These are phyloP conservation scores for Kwoniella dejecticola DNA, from an alignment of 768 basidiomycete genomes.

Conservation along the genomic window DNA sequence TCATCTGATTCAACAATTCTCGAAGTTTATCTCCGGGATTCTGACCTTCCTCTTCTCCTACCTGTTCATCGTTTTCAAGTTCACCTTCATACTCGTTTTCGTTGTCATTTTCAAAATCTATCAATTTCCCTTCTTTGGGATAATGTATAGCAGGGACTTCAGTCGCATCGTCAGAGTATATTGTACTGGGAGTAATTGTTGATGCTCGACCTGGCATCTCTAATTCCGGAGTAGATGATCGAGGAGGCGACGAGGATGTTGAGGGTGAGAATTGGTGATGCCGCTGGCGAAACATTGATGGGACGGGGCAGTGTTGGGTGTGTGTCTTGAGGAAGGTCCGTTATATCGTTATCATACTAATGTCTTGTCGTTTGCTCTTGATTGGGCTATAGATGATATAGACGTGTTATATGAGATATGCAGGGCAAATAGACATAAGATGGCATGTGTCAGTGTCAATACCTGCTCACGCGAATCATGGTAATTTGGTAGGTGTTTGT, in stretches of 20 bases:
- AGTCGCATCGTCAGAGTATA: conserved; percentile 32
- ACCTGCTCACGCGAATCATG: not conserved
- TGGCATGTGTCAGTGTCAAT: not conserved
- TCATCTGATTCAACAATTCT: conserved; percentile 31
- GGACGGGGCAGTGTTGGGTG: not conserved
- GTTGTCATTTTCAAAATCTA: conserved; percentile 12
- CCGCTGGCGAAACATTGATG: conserved; percentile 4
- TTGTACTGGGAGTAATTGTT: conserved; percentile 3
- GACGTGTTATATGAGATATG: not conserved
- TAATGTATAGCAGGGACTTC: conserved; percentile 16
- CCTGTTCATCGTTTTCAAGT: too few species aligned
- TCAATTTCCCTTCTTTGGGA: conserved; percentile 15
- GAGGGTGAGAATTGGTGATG: conserved; percentile 6
- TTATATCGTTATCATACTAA: conserved; percentile 4
- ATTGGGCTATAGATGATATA: not conserved
- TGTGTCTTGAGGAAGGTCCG: not conserved
- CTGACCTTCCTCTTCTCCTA: conserved; percentile 9
- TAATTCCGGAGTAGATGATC: conserved; percentile 16
- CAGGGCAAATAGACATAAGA: not conserved
- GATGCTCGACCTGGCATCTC: conserved; percentile 22
- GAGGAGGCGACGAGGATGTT: conserved; percentile 14
- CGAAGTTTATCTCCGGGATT: conserved; percentile 28
- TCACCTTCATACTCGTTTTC: conserved; percentile 8
- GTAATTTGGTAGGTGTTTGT: not conserved
- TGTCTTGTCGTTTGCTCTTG: not conserved